phyloP scores from a whole-genome alignment of 352 stramenopile species.

The Phytophthora cryptogea region DNA sequence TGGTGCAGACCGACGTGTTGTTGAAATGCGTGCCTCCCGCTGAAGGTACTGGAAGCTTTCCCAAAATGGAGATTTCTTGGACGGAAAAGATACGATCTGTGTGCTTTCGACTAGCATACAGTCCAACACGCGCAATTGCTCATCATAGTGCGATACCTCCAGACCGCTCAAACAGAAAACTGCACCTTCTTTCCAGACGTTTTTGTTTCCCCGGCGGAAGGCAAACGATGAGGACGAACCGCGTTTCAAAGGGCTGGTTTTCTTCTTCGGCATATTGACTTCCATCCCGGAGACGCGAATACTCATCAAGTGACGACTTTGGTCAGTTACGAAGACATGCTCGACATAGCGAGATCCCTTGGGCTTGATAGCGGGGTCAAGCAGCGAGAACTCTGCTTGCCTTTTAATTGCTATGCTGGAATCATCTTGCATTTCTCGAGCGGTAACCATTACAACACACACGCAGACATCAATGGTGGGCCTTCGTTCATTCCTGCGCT shows the following conservation, averaged over 20 bases:
- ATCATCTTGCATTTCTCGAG: constrained; percentile 35
- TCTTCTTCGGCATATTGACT: constrained; percentile 30
- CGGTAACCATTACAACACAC: constrained; percentile 45
- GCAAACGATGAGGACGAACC: constrained; percentile 33
- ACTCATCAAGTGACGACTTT: constrained; percentile 55
- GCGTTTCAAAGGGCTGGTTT: constrained; percentile 10
- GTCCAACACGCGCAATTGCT: constrained; percentile 57
- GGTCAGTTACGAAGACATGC: constrained; percentile 66
- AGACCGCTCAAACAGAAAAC: constrained; percentile 62
- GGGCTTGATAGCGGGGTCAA: constrained; percentile 31
- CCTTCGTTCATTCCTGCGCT: constrained; percentile 30
- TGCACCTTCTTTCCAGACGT: constrained; percentile 54
- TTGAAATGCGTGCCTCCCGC: constrained; percentile 8
- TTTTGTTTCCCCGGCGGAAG: constrained; percentile 55
- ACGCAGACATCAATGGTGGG: constrained; percentile 56
- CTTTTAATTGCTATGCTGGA: constrained; percentile 24
- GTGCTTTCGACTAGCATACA: constrained; percentile 61
- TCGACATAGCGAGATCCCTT: constrained; percentile 42
- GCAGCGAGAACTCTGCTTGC: constrained; percentile 21
- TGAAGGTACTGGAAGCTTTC: constrained; percentile 30
- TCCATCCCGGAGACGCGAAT: constrained; percentile 48
- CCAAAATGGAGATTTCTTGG: constrained; percentile 62
- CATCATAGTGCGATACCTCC: constrained; percentile 69
- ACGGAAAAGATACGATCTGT: constrained; percentile 57
- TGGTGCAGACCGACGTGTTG: not conserved